These are phyloP conservation scores for Cladosporium sp. DNA, from an alignment of 2,329 filamentous ascomycete genomes.

Conservation along the genomic window DNA sequence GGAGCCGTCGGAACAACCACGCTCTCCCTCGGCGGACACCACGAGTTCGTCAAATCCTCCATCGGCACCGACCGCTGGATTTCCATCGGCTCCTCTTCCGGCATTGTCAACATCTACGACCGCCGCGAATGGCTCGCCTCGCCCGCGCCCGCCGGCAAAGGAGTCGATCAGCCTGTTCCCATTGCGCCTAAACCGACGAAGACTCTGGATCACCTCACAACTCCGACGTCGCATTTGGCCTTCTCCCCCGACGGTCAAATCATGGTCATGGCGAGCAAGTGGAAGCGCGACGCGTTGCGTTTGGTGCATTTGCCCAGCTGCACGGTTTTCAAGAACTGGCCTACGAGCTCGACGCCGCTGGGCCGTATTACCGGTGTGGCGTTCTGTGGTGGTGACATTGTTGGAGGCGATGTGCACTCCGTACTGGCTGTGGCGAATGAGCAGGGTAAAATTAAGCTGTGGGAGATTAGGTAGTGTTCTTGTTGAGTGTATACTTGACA, in stretches of 20 bases:
- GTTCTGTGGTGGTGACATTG: slow-evolving; percentile 38
- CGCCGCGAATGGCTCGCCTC: slow-evolving; percentile 55
- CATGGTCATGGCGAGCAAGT: slow-evolving; percentile 76
- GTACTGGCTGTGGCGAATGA: slow-evolving; percentile 85
- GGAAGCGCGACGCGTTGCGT: slow-evolving; percentile 83
- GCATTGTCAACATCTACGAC: slow-evolving; percentile 93
- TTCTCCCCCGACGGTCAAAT: slow-evolving; percentile 91
- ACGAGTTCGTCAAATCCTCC: slow-evolving; percentile 49
- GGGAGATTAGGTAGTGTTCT: slow-evolving; percentile 62
- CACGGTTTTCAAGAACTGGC: slow-evolving; percentile 96
- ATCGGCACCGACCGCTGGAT: slow-evolving; percentile 85
- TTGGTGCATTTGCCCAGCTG: slow-evolving; percentile 87
- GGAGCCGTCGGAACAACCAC: slow-evolving; percentile 83
- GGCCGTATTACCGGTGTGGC: slow-evolving; percentile 67
- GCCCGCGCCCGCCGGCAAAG: slow-evolving; percentile 14
- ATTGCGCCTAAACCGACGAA: slow-evolving; percentile 67
- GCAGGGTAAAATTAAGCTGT: slow-evolving; percentile 78
- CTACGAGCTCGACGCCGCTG: slow-evolving; percentile 81
- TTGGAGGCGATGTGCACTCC: slow-evolving; percentile 37
- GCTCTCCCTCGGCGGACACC: slow-evolving; percentile 68
- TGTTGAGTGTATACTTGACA: not conserved
- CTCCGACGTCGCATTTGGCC: slow-evolving; percentile 70
- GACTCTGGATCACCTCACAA: slow-evolving; percentile 80
- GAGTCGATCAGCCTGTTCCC: slow-evolving; percentile 43
- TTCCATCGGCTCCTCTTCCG: slow-evolving; percentile 77